These are phyloP conservation scores for Capillidium heterosporum DNA, from an alignment of 371 early-diverging fungal species.

Conservation along the genomic window DNA sequence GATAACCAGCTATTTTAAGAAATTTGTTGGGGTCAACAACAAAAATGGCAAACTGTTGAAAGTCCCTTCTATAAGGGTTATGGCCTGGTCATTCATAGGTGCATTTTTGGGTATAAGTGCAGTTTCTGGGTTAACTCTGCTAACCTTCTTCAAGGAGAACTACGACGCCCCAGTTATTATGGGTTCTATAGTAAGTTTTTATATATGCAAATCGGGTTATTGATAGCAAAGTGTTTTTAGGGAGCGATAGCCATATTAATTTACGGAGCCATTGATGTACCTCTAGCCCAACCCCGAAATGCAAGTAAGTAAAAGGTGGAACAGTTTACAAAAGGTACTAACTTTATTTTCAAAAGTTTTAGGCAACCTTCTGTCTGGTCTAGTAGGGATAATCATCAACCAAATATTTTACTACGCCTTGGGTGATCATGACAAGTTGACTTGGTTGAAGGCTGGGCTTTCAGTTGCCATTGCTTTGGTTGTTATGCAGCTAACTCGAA, in stretches of 20 bases:
- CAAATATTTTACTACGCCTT: constrained; percentile 27
- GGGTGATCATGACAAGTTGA: constrained; percentile 16
- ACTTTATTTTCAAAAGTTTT: constrained; percentile 12
- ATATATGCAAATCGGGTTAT: background rate
- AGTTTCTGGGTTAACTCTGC: constrained; percentile 16
- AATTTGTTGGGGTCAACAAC: background rate
- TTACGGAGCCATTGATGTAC: constrained; percentile 47
- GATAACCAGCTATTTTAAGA: background rate
- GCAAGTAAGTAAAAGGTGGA: constrained; percentile 12
- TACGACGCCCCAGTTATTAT: constrained; percentile 18
- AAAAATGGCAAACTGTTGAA: background rate
- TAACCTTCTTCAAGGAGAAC: constrained; percentile 10
- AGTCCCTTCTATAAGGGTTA: background rate
- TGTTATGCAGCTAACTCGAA: constrained; percentile 44
- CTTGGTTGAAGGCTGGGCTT: constrained; percentile 46
- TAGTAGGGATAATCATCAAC: constrained; percentile 38
- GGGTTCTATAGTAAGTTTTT: constrained; percentile 22
- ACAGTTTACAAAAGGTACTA: background rate
- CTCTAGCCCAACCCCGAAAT: constrained; percentile 55
- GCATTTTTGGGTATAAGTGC: constrained; percentile 22
- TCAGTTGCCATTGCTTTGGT: constrained; percentile 43
- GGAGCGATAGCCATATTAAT: constrained; percentile 48
- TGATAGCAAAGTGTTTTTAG: constrained; percentile 9
- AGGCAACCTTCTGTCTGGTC: constrained; percentile 40
- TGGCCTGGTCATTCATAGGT: constrained; percentile 17